Conservation (phyloP, 257 asterid species). For the Thymus mandschuricus region DNA sequence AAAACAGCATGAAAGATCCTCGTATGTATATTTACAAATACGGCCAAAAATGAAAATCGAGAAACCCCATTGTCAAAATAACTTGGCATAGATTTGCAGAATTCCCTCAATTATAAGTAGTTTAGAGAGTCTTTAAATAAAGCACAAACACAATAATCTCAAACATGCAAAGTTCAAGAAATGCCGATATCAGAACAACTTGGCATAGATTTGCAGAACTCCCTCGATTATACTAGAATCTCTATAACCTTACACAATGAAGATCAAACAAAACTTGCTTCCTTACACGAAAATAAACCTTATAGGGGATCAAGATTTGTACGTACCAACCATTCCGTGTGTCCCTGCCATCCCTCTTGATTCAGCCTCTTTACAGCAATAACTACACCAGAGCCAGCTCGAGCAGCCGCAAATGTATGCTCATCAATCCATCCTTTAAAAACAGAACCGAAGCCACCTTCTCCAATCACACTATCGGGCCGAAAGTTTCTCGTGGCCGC, state of each 20-base stretch:
- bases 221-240: neutral
- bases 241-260: neutral
- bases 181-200: neutral
- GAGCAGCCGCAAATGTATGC: constrained; percentile 58
- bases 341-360: constrained; percentile 85
- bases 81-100: no score
- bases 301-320: neutral
- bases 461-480: constrained; percentile 79
- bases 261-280: neutral
- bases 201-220: neutral
- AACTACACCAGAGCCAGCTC: constrained; percentile 63
- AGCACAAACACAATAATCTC: no score
- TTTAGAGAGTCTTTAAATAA: no score
- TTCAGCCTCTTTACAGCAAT: constrained; percentile 81
- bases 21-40: neutral
- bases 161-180: neutral
- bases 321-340: constrained; percentile 90
- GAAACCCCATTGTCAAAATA: no score
- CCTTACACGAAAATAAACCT: neutral
- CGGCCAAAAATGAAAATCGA: neutral
- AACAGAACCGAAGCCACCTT: constrained; percentile 84
- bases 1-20: neutral
- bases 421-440: constrained; percentile 89
- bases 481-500: constrained; percentile 81
- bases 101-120: no score